A percentile compares a stretch with the other conserved stretches of the same genome.
These are phyloP conservation scores for Biscutella laevigata DNA, from an alignment of 441 rosid genomes.

Conservation along the genomic window DNA sequence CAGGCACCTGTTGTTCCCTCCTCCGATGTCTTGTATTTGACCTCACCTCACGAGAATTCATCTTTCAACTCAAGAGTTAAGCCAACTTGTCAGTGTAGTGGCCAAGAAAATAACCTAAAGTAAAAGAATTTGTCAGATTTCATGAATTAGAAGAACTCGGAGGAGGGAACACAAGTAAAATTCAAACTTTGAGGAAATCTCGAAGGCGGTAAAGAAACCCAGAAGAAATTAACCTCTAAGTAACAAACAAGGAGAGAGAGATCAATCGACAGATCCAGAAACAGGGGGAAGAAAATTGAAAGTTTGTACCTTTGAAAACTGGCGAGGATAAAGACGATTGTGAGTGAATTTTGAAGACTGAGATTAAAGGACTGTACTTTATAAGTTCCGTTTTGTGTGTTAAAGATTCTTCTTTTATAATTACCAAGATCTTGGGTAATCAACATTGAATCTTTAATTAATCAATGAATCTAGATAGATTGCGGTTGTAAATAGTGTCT, in stretches of 20 bases:
- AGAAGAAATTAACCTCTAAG: not conserved
- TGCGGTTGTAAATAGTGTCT: too few relatives aligned
- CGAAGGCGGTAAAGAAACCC: conserved; percentile 12
- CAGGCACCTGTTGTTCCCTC: conserved; percentile 45
- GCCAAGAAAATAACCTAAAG: too few relatives aligned
- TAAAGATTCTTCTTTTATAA: too few relatives aligned
- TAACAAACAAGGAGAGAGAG: not conserved
- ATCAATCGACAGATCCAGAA: conserved; percentile 14
- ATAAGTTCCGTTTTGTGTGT: too few relatives aligned
- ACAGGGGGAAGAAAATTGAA: not conserved
- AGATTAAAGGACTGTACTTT: too few relatives aligned
- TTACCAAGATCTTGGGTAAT: too few relatives aligned
- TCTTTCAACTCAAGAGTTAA: not conserved
- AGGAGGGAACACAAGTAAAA: not conserved
- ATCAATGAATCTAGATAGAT: too few relatives aligned
- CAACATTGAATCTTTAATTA: too few relatives aligned
- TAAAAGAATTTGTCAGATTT: not conserved
- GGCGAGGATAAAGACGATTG: not conserved
- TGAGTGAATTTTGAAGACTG: too few relatives aligned
- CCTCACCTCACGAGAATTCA: conserved; percentile 10
- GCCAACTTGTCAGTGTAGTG: not conserved
- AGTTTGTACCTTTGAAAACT: conserved; percentile 14
- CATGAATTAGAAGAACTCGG: not conserved
- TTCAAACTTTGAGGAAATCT: not conserved
- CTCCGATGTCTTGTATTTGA: not conserved